phyloP scores from a whole-genome alignment of 139 green algal genomes.

The Edaphochlamys debaryana region DNA sequence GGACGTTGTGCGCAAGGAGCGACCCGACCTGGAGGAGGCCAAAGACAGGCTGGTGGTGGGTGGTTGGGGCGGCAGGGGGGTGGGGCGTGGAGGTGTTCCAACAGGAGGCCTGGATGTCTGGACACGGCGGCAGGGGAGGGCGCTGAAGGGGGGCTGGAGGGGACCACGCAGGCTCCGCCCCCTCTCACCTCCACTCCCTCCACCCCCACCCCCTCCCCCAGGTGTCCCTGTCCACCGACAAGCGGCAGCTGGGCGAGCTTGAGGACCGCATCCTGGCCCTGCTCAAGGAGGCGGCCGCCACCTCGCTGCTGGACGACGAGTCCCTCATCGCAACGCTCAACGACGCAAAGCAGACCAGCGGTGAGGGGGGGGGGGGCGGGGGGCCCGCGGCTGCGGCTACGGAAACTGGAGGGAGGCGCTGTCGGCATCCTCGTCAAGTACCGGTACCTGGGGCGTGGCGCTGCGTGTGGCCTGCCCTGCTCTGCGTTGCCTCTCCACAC shows the following conservation, averaged over 20 bases:
- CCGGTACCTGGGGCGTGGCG: too few relatives aligned
- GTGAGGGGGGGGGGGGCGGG: neutral
- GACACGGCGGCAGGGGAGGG: too few relatives aligned
- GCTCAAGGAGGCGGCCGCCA: conserved; percentile 79
- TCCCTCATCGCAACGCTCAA: conserved; percentile 88
- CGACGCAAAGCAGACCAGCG: conserved; percentile 78
- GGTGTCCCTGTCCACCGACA: conserved; percentile 65
- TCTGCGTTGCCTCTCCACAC: too few relatives aligned
- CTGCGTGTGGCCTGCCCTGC: too few relatives aligned
- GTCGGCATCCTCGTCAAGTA: too few relatives aligned
- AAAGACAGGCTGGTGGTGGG: conserved; percentile 79
- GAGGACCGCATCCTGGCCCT: conserved; percentile 87
- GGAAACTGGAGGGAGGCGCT: too few relatives aligned
- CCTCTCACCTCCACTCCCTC: neutral
- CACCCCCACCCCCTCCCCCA: neutral
- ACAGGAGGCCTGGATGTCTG: too few relatives aligned
- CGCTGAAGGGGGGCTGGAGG: too few relatives aligned
- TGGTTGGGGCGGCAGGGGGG: conserved; percentile 38
- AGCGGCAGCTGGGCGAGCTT: conserved; percentile 77
- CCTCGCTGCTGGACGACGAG: conserved; percentile 87
- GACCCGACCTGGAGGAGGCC: conserved; percentile 75
- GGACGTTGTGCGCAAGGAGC: conserved; percentile 83
- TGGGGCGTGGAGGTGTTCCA: too few relatives aligned
- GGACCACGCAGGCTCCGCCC: too few relatives aligned
- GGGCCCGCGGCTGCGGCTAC: too few relatives aligned